These are phyloP conservation scores for Petunia hybrid DNA, from an alignment of 305 asterid genomes.

Conservation along the genomic window DNA sequence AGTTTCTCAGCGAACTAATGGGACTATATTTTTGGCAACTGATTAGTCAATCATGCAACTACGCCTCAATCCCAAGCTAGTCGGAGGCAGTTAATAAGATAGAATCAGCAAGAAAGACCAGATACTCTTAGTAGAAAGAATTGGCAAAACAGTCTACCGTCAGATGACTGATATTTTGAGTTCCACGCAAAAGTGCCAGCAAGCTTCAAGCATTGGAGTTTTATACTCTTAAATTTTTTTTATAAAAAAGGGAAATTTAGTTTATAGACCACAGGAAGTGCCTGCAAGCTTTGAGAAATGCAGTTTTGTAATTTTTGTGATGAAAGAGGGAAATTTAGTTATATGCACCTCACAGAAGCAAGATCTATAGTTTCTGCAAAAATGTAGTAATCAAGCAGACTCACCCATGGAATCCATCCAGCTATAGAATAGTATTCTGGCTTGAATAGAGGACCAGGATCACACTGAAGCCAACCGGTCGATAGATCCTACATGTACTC, in stretches of 20 bases:
- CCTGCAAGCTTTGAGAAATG: not conserved
- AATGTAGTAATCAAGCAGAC: conserved; percentile 14
- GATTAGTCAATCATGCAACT: not conserved
- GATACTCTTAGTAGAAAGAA: not conserved
- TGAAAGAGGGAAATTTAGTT: not conserved
- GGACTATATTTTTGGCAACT: not conserved
- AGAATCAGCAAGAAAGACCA: not conserved
- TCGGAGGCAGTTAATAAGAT: not conserved
- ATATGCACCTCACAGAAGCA: not conserved
- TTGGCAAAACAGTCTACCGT: conserved; percentile 12
- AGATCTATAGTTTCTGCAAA: not conserved
- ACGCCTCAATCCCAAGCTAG: not conserved
- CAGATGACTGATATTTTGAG: not conserved
- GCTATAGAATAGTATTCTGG: conserved; percentile 75
- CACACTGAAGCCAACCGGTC: conserved; percentile 94
- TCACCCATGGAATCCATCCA: conserved; percentile 85
- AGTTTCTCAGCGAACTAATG: not conserved
- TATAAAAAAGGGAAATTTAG: not conserved
- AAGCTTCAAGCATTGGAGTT: not conserved
- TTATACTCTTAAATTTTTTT: not conserved
- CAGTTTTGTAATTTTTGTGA: not conserved
- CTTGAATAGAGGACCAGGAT: conserved; percentile 84
- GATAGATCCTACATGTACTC: conserved; percentile 74
- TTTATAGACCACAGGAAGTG: not conserved
- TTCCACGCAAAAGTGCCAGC: not conserved